Base-by-base conservation (phyloP, 371 early-diverging fungal species). In the Chytridiales sp. region DNA sequence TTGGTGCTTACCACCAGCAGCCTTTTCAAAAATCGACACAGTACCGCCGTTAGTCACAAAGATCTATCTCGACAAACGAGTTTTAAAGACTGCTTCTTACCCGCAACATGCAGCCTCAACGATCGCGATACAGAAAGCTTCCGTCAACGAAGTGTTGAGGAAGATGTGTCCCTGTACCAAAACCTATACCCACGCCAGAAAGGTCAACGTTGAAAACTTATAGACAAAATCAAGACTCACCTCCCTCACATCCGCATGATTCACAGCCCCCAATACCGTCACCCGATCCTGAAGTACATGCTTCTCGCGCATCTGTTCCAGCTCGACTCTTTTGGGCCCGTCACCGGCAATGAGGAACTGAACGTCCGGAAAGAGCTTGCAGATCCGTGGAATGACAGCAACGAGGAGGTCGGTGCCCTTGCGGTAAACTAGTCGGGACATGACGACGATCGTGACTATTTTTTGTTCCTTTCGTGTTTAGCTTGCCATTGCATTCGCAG, bases 111-210 rank as follows among this genome's bases (percentile, higher is more conserved):
- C 98, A 9, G 99, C 99, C 75, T 99, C 99, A 19, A 99, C 91
- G 50, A 99, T 97, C 9, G 95, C 94, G 56, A 99, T 98, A 72
- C 99, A 98, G 69, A 99, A 99, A 2, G 99, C 98, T 64, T 99
- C 99, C 0, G 99, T 99, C 66, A 99, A 79, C 43, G 96, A 95
- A 15, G 99, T 97, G 69, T 99, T 99, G 35, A 99, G 77, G 66
- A 99, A 99, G 8, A 99, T 95, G 59, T 98, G 87, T 24, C 98
- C 97, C 54, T 90, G 89, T n/a, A 93, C 87, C 31, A 99, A 73
- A 9, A 79, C 81, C 84, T 86, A 57, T 29, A 36, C n/a, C 39
- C 19, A 22, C 47, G 46, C 5, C 41, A 58, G 27, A 39, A 29
- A 38, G 3, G 53, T 57, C 19, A 56, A 24, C 27, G 30, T 36